A percentile compares a stretch with the other conserved stretches of the same genome.
These are phyloP conservation scores for Geotrichum armillariae DNA, from an alignment of 1,139 yeast genomes.

Conservation along the genomic window DNA sequence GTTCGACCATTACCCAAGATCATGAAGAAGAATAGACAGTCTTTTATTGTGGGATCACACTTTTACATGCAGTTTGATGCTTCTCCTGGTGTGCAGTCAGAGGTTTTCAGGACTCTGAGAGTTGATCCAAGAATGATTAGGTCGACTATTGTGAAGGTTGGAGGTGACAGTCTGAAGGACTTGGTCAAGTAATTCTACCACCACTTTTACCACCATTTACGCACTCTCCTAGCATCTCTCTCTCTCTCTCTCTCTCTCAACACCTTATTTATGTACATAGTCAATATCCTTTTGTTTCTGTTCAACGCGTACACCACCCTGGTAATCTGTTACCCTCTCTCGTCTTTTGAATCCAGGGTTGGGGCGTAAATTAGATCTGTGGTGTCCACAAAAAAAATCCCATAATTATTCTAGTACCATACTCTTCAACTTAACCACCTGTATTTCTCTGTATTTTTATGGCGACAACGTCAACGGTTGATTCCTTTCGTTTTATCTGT, in stretches of 20 bases:
- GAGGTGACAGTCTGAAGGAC: slow-evolving; percentile 45
- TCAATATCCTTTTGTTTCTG: not conserved
- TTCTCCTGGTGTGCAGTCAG: slow-evolving; percentile 81
- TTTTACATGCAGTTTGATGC: slow-evolving; percentile 85
- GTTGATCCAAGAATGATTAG: slow-evolving; percentile 90
- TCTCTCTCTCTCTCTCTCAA: not conserved
- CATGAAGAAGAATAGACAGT: slow-evolving; percentile 81
- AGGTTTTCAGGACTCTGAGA: slow-evolving; percentile 74
- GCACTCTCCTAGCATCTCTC: not conserved
- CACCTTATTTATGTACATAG: slow-evolving; percentile 10
- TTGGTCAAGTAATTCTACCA: slow-evolving; percentile 19
- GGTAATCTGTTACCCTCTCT: not conserved
- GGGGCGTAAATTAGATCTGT: not conserved
- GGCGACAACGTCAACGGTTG: slow-evolving; percentile 3
- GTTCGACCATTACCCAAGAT: slow-evolving; percentile 76
- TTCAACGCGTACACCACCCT: not conserved
- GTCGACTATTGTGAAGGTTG: slow-evolving; percentile 68
- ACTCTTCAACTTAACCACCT: not conserved
- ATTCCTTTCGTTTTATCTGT: not conserved
- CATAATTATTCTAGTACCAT: too few species aligned
- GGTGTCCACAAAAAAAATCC: not conserved
- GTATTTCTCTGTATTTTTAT: not conserved
- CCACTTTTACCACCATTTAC: slow-evolving; percentile 2
- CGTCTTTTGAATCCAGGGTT: not conserved
- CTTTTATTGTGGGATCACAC: slow-evolving; percentile 87